phyloP scores from a whole-genome alignment of 257 asterid species.

The Verbena officinalis region DNA sequence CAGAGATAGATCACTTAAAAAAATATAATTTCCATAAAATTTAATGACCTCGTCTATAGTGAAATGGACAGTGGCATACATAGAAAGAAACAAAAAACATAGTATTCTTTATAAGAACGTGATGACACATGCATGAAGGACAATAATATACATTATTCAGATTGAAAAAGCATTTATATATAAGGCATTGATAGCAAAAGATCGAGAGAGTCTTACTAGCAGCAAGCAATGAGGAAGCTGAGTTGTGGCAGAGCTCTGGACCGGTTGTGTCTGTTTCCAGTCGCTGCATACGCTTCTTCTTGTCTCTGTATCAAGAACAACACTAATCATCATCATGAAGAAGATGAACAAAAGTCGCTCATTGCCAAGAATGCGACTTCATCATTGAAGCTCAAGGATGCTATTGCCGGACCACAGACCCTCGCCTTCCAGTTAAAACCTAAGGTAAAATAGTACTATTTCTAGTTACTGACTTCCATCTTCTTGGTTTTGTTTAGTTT shows the following conservation, averaged over 20 bases:
- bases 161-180: background rate
- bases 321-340: background rate
- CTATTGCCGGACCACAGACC: conserved; percentile 38
- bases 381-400: conserved; percentile 42
- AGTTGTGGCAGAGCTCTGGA: conserved; percentile 36
- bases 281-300: conserved; percentile 18
- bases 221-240: conserved; percentile 38
- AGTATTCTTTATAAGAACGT: background rate
- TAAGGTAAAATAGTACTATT: conserved; percentile 34
- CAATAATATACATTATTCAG: background rate
- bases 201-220: background rate
- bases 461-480: no score
- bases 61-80: background rate
- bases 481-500: no score
- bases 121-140: background rate
- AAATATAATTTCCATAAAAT: no score
- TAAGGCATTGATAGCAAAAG: background rate
- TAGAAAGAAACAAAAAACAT: background rate
- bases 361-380: background rate
- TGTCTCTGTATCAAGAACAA: conserved; percentile 29
- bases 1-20: no score
- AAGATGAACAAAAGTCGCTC: conserved; percentile 24
- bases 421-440: conserved; percentile 55
- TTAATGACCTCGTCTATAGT: no score
- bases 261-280: conserved; percentile 37